Conservation (phyloP, 1,139 yeast genomes). For the Nadsonia commutata region DNA sequence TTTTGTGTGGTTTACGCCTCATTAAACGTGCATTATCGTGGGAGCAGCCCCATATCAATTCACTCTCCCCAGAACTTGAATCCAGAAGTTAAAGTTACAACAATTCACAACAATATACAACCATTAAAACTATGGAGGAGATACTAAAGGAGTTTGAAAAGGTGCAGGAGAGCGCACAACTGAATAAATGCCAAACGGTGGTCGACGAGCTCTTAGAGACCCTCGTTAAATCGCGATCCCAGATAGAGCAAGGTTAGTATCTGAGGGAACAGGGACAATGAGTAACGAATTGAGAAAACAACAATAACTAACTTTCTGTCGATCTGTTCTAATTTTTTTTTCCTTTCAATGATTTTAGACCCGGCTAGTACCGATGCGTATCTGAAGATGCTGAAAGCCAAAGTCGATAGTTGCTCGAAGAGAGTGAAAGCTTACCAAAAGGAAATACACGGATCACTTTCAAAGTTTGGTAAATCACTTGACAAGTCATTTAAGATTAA, state of each 20-base stretch:
- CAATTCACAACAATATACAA: too few relatives aligned
- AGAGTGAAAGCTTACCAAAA: slow-evolving; percentile 16
- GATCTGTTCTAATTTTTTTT: too few relatives aligned
- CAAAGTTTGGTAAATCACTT: slow-evolving; percentile 22
- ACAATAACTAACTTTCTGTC: too few relatives aligned
- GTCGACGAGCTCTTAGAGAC: slow-evolving; percentile 18
- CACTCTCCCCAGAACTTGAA: too few relatives aligned
- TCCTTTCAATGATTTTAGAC: slow-evolving; percentile 9
- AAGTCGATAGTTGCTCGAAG: slow-evolving; percentile 7
- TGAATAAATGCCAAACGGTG: slow-evolving; percentile 18
- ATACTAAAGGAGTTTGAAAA: slow-evolving; percentile 17
- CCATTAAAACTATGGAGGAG: slow-evolving; percentile 18
- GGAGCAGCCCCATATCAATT: too few relatives aligned
- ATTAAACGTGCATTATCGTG: too few relatives aligned
- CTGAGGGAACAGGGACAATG: too few relatives aligned
- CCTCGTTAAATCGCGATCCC: slow-evolving; percentile 15
- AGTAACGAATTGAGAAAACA: too few relatives aligned
- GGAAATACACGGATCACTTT: slow-evolving; percentile 18
- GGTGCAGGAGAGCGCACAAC: slow-evolving; percentile 16
- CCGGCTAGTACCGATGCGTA: slow-evolving; percentile 7
- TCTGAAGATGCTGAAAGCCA: slow-evolving; percentile 5
- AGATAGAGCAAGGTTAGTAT: slow-evolving; percentile 7
- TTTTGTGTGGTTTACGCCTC: too few relatives aligned
- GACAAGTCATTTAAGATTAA: slow-evolving; percentile 19
- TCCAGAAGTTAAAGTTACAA: too few relatives aligned